Percentiles rank a stretch among this genome's conserved stretches.
These are phyloP conservation scores for Bruguiera sexangula DNA, from an alignment of 345 rosid genomes.

Conservation along the genomic window DNA sequence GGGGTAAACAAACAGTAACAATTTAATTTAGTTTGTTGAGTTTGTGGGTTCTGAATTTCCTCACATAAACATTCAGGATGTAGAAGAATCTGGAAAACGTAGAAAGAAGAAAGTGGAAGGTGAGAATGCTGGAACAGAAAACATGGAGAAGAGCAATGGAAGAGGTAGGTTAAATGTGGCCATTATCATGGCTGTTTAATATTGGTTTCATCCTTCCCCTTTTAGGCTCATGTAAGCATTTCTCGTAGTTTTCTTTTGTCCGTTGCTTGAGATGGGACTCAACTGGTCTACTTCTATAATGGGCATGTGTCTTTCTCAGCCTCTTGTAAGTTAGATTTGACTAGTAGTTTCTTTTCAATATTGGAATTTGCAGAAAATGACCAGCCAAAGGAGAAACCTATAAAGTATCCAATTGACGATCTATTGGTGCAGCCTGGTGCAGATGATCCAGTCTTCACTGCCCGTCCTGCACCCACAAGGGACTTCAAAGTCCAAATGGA, in stretches of 20 bases:
- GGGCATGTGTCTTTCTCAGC: not conserved
- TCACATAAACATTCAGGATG: slow-evolving; percentile 43
- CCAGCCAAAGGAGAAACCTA: slow-evolving; percentile 35
- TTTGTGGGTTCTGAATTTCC: slow-evolving; percentile 13
- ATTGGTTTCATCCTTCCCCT: not conserved
- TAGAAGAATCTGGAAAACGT: slow-evolving; percentile 40
- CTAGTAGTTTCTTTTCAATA: slow-evolving; percentile 6
- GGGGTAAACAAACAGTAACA: slow-evolving; percentile 21
- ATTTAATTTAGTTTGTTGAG: slow-evolving; percentile 4
- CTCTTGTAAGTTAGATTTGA: slow-evolving; percentile 2
- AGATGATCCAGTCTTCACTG: slow-evolving; percentile 66
- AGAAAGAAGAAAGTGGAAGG: slow-evolving; percentile 60
- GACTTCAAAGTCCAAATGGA: slow-evolving; percentile 74
- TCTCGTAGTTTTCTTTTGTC: no score
- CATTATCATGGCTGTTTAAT: not conserved
- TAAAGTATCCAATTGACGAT: slow-evolving; percentile 91
- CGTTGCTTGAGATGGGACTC: no score
- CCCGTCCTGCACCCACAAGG: slow-evolving; percentile 70
- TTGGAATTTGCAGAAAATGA: slow-evolving; percentile 47
- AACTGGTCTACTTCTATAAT: not conserved
- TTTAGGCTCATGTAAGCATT: not conserved
- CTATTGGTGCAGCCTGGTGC: slow-evolving; percentile 62
- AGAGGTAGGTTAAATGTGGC: slow-evolving; percentile 22
- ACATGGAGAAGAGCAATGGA: slow-evolving; percentile 23
- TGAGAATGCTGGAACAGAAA: slow-evolving; percentile 33